Conservation (phyloP, 345 rosid genomes). For the Murraya koenigii region DNA sequence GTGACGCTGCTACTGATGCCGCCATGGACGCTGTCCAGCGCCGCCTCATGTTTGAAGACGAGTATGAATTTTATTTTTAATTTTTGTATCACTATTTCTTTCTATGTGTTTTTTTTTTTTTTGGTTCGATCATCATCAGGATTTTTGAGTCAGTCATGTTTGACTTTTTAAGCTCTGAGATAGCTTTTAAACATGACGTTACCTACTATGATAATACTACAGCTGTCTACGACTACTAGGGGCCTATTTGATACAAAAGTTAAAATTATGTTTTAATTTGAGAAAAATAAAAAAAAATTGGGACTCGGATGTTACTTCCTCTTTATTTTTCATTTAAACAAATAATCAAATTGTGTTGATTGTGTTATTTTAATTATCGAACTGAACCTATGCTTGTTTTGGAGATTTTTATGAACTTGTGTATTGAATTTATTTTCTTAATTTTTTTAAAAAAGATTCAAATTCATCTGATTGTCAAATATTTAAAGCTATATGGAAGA, state of each 20-base stretch:
- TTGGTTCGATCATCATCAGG: not conserved
- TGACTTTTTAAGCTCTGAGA: not conserved
- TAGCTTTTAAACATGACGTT: not conserved
- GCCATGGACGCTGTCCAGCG: conserved; percentile 99
- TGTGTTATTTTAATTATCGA: not conserved
- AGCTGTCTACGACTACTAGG: not conserved
- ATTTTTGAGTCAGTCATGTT: not conserved
- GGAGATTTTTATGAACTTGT: not conserved
- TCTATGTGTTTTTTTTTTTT: not conserved
- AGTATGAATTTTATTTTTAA: conserved; percentile 33
- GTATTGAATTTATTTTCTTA: no score
- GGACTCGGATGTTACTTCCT: no score
- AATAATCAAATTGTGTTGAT: not conserved
- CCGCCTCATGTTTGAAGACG: conserved; percentile 98
- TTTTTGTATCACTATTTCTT: not conserved
- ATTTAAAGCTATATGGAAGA: not conserved
- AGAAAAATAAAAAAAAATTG: no score
- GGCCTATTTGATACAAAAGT: not conserved
- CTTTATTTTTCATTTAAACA: no score
- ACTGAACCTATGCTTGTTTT: not conserved
- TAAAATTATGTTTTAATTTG: not conserved
- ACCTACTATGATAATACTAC: not conserved
- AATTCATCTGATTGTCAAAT: not conserved
- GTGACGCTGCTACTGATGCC: conserved; percentile 42
- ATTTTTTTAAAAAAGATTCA: not conserved